Conservation (phyloP, 1,284 basidiomycete genomes). For the Melanopsichium pennsylvanicum region DNA sequence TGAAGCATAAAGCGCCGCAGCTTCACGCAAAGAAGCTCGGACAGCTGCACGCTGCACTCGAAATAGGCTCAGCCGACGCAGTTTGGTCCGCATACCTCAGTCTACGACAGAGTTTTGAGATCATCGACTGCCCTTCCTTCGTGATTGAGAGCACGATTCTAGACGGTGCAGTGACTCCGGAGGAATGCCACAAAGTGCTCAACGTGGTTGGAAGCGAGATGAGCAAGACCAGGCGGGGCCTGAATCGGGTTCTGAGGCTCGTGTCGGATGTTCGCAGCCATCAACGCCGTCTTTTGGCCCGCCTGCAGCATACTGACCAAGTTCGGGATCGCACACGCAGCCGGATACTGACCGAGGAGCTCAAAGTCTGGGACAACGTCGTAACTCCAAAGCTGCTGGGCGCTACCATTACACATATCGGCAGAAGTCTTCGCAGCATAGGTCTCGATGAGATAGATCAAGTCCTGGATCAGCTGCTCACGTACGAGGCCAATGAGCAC, state of each 20-base stretch:
- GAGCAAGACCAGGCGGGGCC: conserved; percentile 13
- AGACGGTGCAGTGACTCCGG: neutral
- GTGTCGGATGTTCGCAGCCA: conserved; percentile 23
- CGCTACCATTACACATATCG: conserved; percentile 11
- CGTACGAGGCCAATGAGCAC: conserved; percentile 35
- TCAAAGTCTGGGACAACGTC: conserved; percentile 20
- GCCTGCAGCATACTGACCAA: conserved; percentile 12
- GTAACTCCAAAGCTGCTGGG: conserved; percentile 20
- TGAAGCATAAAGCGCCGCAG: neutral
- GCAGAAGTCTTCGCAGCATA: conserved; percentile 20
- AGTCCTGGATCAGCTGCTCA: conserved; percentile 27
- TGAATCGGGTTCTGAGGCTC: conserved; percentile 17
- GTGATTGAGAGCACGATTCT: neutral
- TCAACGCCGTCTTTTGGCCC: conserved; percentile 18
- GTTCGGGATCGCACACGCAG: neutral
- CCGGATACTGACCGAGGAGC: neutral
- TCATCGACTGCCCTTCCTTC: neutral
- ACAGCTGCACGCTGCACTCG: conserved; percentile 18
- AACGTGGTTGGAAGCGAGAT: conserved; percentile 12
- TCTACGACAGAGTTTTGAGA: neutral
- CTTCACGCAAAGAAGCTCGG: conserved; percentile 13
- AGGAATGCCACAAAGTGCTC: conserved; percentile 8
- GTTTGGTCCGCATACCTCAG: conserved; percentile 24
- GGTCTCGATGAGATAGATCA: conserved; percentile 30
- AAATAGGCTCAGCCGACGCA: conserved; percentile 17